Evolutionary conservation across 306 rosid genomes (phyloP).

Genomic region (Prunus persica): DNA sequence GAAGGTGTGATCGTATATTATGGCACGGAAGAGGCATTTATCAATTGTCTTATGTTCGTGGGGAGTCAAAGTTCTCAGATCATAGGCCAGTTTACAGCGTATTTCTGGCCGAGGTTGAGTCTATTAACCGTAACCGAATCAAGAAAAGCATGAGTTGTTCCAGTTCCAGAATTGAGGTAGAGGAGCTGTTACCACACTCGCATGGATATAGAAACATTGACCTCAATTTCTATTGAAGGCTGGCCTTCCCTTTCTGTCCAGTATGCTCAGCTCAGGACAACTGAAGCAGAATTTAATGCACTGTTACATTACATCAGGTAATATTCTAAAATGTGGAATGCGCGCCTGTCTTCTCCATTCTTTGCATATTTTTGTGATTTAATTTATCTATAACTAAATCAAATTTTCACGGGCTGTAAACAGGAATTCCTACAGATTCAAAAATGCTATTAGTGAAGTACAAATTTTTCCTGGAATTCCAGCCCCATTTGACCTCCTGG

Average conservation of each 20-base stretch:
- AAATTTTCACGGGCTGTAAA: not conserved
- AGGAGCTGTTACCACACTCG: constrained; percentile 74
- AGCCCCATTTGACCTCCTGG: not conserved
- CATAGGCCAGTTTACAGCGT: constrained; percentile 89
- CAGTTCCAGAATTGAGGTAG: constrained; percentile 85
- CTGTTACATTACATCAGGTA: constrained; percentile 14
- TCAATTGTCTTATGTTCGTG: constrained; percentile 88
- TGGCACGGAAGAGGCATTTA: constrained; percentile 89
- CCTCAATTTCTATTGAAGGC: constrained; percentile 53
- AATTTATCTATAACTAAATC: not conserved
- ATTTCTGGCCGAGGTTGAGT: constrained; percentile 80
- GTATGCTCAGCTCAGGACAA: constrained; percentile 23
- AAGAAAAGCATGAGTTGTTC: constrained; percentile 82
- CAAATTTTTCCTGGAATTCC: not conserved
- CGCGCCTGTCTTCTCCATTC: constrained; percentile 8
- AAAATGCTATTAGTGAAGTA: constrained; percentile 7
- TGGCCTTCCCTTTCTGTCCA: constrained; percentile 2
- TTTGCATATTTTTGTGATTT: not conserved
- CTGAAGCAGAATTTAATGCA: constrained; percentile 24
- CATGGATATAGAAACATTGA: constrained; percentile 57
- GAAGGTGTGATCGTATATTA: constrained; percentile 95
- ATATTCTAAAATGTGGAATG: not conserved
- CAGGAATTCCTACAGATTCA: constrained; percentile 15
- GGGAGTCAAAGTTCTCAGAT: constrained; percentile 95
- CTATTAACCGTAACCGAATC: constrained; percentile 60